Evolutionary conservation across 75 land plant species (phyloP).

Genomic region (Gnetum montanum): DNA sequence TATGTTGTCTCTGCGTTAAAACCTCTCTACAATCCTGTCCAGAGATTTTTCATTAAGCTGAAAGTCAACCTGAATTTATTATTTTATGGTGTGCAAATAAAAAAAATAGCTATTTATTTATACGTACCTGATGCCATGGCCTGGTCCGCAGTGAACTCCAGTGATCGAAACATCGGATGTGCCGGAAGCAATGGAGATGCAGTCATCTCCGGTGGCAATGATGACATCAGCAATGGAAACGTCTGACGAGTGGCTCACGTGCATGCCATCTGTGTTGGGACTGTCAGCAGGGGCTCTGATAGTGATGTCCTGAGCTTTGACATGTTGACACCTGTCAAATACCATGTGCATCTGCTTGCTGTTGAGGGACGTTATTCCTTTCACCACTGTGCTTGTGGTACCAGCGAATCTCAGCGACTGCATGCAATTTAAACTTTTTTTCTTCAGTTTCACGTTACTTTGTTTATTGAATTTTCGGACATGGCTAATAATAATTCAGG

Average conservation of each 20-base stretch:
- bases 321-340: constrained; percentile 32
- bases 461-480: neutral
- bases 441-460: neutral
- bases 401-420: constrained; percentile 39
- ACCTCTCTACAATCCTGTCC: too few relatives aligned
- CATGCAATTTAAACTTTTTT: neutral
- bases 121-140: constrained; percentile 19
- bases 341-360: constrained; percentile 53
- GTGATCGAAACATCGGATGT: neutral
- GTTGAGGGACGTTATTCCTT: constrained; percentile 39
- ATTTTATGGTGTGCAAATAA: too few relatives aligned
- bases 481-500: neutral
- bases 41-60: too few relatives aligned
- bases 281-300: constrained; percentile 49
- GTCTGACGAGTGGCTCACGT: neutral
- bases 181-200: constrained; percentile 5
- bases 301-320: constrained; percentile 21
- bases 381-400: constrained; percentile 20
- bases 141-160: constrained; percentile 8
- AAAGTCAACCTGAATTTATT: too few relatives aligned
- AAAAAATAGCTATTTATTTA: too few relatives aligned
- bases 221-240: neutral
- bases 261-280: constrained; percentile 91
- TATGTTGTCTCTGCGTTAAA: too few relatives aligned
- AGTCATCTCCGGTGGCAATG: neutral